A percentile compares a stretch with the other conserved stretches of the same genome.
These are phyloP conservation scores for Puccinia triticina DNA, from an alignment of 1,284 basidiomycete genomes.

Conservation along the genomic window DNA sequence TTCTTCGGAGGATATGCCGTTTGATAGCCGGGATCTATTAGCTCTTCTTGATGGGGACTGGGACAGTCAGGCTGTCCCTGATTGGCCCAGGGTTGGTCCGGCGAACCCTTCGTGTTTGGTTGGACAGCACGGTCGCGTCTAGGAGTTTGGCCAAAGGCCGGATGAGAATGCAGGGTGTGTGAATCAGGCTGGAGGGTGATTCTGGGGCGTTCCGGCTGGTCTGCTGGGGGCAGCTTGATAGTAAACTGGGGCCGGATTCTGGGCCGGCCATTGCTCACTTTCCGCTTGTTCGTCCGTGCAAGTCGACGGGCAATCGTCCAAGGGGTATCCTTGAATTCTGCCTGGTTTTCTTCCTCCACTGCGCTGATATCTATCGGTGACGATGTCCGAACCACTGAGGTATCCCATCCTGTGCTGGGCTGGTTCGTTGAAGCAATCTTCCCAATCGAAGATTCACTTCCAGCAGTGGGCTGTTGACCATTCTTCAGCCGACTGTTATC, in stretches of 20 bases:
- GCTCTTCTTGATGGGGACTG: conserved; percentile 9
- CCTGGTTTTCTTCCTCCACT: conserved; percentile 18
- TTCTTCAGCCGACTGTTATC: not conserved
- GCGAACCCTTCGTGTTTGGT: not conserved
- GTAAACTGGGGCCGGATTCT: conserved; percentile 12
- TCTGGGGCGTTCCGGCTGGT: conserved; percentile 7
- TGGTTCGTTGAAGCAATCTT: not conserved
- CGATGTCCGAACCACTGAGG: not conserved
- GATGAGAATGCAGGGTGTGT: no score
- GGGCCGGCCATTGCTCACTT: not conserved
- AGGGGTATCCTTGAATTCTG: conserved; percentile 20
- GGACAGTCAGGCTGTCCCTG: not conserved
- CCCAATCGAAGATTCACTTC: not conserved
- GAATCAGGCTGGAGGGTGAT: not conserved
- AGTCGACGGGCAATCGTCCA: conserved; percentile 44
- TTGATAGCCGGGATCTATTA: not conserved
- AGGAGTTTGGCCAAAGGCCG: not conserved
- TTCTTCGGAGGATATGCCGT: not conserved
- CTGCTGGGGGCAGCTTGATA: conserved; percentile 6
- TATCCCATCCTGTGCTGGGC: not conserved
- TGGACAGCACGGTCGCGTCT: not conserved
- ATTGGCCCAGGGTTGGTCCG: not conserved
- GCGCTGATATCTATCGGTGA: conserved; percentile 37
- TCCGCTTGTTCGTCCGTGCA: conserved; percentile 27
- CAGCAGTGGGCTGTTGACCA: conserved; percentile 15